Evolutionary conservation across 1,139 yeast species (phyloP), one percentile per base, ranked within the genome.

Genomic region (Pneumocystis oryctolagi): DNA sequence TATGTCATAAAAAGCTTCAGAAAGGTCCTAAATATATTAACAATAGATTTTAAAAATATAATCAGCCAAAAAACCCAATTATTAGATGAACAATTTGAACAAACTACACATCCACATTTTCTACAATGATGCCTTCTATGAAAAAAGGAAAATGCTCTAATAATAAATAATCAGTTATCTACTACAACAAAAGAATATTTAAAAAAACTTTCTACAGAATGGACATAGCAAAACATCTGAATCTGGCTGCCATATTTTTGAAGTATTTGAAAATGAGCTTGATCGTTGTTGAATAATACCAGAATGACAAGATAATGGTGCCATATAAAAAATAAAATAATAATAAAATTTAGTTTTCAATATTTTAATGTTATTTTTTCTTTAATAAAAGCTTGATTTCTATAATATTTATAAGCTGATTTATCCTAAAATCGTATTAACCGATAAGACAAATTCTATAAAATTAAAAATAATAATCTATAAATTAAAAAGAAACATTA

Each of bases 111-210:
- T 56, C 96, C 92, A 77, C 96, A 87, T 72, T 84, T 81, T 64
- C 83, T 78, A 73, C 99, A 92, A 74, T 92, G 98, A 74, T 94
- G 98, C 66, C 94, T 81, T 64, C 98, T 80, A 71, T 79, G 81
- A 71, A 87, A 82, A 66, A 90, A 76, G 0, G 85, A 78, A 74
- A 85, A 92, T 55, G 70, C 55, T 47, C 55, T 47, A n/a, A 25
- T 18, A 47, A 14, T 12, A 9, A 47, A 47, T 47, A 47, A 25
- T 9, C 5, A 47, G 9, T 25, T 1, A 82, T 57, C 80, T 77
- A 5, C 70, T 74, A 0, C 75, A 85, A 0, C 82, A 81, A 8
- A 74, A 86, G 61, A 70, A 85, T 31, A 90, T 88, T 1, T 84
- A 86, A 89, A 86, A n/a, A 86, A 70, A 86, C 92, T 0, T 74